phyloP scores from a whole-genome alignment of 1,284 basidiomycete species.

The Vanrija pseudolonga region DNA sequence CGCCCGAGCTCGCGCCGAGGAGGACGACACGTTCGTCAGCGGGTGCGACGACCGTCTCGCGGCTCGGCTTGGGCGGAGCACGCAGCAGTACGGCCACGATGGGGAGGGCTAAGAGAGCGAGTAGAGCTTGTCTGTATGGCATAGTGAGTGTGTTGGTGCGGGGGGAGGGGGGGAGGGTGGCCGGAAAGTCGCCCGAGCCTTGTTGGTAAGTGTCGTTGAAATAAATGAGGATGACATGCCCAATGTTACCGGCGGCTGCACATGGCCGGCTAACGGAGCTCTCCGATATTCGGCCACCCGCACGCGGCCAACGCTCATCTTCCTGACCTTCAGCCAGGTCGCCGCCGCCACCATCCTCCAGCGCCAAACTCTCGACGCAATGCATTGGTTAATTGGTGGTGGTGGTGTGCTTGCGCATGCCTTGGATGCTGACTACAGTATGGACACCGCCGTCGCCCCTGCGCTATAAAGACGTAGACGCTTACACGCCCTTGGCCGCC shows the following conservation, averaged over 20 bases:
- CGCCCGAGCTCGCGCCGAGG: constrained; percentile 75
- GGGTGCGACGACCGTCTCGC: constrained; percentile 45
- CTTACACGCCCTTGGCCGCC: background rate
- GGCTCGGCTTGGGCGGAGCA: constrained; percentile 22
- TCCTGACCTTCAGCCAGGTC: too few species aligned
- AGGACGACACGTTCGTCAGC: constrained; percentile 67
- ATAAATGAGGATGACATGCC: too few species aligned
- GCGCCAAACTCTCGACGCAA: background rate
- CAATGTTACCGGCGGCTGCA: too few species aligned
- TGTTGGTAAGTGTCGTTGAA: too few species aligned
- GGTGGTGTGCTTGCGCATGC: background rate
- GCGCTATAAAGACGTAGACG: too few species aligned
- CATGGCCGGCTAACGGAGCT: too few species aligned
- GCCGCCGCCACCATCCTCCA: too few species aligned
- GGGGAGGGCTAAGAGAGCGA: constrained; percentile 46
- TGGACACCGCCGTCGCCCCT: too few species aligned
- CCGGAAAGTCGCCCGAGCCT: too few species aligned
- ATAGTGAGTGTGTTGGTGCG: background rate
- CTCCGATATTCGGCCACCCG: too few species aligned
- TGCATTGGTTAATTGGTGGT: background rate
- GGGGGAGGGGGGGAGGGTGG: background rate
- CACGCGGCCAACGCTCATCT: too few species aligned
- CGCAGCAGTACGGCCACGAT: constrained; percentile 25
- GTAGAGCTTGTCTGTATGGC: background rate
- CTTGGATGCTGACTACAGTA: background rate